A percentile compares a stretch with the other conserved stretches of the same genome.
phyloP scores from a whole-genome alignment of 2,329 filamentous ascomycete species.

The Lasiodiplodia gonubiensis region DNA sequence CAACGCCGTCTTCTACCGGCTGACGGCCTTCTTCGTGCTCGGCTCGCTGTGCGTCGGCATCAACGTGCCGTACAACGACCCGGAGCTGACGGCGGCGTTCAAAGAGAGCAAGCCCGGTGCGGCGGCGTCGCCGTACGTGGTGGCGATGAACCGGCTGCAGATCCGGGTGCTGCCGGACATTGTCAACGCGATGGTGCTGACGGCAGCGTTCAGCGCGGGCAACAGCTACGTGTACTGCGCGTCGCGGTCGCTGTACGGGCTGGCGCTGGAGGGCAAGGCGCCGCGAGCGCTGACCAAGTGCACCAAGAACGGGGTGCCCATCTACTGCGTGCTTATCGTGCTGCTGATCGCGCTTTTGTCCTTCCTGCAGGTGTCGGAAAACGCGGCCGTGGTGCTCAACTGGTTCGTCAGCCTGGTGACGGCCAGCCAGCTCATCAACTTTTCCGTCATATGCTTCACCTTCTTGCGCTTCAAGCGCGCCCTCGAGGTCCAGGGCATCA shows the following conservation, averaged over 20 bases:
- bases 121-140: constrained; percentile 64
- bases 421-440: constrained; percentile 50
- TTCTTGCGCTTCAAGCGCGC: constrained; percentile 47
- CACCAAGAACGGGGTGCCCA: constrained; percentile 53
- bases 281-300: constrained; percentile 51
- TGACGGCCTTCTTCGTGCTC: constrained; percentile 70
- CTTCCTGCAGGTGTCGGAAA: constrained; percentile 71
- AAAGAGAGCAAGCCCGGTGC: constrained; percentile 63
- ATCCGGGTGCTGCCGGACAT: constrained; percentile 60
- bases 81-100: constrained; percentile 66
- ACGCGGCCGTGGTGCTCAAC: constrained; percentile 65
- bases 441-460: constrained; percentile 46
- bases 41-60: constrained; percentile 76
- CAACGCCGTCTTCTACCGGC: constrained; percentile 75
- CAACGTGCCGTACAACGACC: constrained; percentile 69
- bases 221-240: constrained; percentile 78
- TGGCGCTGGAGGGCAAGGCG: constrained; percentile 57
- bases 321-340: constrained; percentile 52
- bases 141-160: constrained; percentile 52
- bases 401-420: constrained; percentile 49
- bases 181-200: constrained; percentile 79
- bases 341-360: constrained; percentile 66
- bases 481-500: constrained; percentile 45
- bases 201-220: constrained; percentile 78
- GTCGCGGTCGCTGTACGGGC: constrained; percentile 71